Percentiles rank a stretch among this genome's conserved stretches.
phyloP scores from a whole-genome alignment of 768 basidiomycete species.

The Leccinum truebloodii region DNA sequence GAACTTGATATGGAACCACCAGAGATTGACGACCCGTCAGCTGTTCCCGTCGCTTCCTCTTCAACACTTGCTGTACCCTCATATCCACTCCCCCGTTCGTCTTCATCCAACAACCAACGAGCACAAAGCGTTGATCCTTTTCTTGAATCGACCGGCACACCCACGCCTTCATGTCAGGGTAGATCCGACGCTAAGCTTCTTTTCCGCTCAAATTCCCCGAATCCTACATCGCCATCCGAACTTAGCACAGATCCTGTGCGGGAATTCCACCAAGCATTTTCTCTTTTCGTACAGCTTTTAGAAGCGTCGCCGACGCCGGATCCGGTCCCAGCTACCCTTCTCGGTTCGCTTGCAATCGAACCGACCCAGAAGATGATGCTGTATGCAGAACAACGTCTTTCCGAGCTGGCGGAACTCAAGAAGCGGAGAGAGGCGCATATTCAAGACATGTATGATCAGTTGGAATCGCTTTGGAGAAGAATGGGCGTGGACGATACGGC shows the following conservation, averaged over 20 bases:
- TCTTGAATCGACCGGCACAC: conserved; percentile 37
- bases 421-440: conserved; percentile 77
- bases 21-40: conserved; percentile 46
- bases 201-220: conserved; percentile 31
- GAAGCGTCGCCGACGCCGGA: conserved; percentile 39
- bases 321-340: conserved; percentile 22
- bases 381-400: conserved; percentile 63
- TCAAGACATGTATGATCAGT: conserved; percentile 90
- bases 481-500: conserved; percentile 77
- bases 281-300: conserved; percentile 59
- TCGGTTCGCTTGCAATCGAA: conserved; percentile 54
- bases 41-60: conserved; percentile 33
- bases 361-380: conserved; percentile 73
- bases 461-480: conserved; percentile 88
- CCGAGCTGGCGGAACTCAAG: conserved; percentile 72
- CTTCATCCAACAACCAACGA: conserved; percentile 32
- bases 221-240: conserved; percentile 13
- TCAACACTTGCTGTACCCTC: conserved; percentile 40
- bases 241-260: conserved; percentile 14
- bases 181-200: conserved; percentile 37
- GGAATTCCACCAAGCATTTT: conserved; percentile 60
- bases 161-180: conserved; percentile 48
- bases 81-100: conserved; percentile 47
- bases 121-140: conserved; percentile 29
- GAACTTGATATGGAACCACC: conserved; percentile 79